phyloP scores from a whole-genome alignment of 2,329 filamentous ascomycete genomes.

The Diplodia sapinea region DNA sequence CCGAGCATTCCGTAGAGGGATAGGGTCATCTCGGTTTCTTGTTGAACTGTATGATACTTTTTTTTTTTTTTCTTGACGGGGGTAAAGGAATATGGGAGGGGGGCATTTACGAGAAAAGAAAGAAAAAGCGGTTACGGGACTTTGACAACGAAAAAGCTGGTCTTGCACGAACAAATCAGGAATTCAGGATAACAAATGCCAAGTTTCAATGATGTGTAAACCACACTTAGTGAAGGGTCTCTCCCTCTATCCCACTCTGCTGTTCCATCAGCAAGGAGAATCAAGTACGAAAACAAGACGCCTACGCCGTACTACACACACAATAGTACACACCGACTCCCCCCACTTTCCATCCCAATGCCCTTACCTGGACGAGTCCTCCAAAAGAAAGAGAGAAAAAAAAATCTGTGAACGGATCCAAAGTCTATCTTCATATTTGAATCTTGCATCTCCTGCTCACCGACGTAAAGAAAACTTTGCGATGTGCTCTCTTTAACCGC shows the following conservation, averaged over 20 bases:
- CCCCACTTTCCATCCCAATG: neutral
- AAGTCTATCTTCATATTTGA: neutral
- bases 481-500: neutral
- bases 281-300: neutral
- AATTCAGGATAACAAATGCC: neutral
- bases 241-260: neutral
- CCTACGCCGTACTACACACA: neutral
- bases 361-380: neutral
- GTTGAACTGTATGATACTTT: conserved; percentile 15
- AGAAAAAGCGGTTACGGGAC: neutral
- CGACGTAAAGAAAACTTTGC: neutral
- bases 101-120: neutral
- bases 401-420: neutral
- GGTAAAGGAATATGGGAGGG: neutral
- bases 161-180: neutral
- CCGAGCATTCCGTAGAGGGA: no score
- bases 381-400: neutral
- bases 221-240: neutral
- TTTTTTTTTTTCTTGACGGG: neutral
- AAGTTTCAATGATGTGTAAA: neutral
- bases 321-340: neutral
- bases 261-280: neutral
- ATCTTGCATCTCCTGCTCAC: neutral
- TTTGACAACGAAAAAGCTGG: neutral
- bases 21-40: neutral